Evolutionary conservation across 2,329 filamentous ascomycete genomes (phyloP).

Genomic region (Fusarium pseudoanthophilum): DNA sequence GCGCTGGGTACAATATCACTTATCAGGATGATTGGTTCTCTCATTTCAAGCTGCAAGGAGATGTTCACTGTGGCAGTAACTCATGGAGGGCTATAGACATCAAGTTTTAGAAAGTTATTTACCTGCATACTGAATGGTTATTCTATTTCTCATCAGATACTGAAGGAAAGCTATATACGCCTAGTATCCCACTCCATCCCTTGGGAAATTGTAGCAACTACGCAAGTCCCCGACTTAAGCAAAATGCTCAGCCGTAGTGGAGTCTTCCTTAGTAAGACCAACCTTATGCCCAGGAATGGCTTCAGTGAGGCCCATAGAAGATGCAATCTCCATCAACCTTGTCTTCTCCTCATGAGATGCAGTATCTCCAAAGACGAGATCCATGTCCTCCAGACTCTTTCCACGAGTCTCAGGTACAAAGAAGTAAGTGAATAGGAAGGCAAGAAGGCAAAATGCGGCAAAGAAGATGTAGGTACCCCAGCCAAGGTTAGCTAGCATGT

Average conservation of each 20-base stretch:
- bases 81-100: constrained; percentile 10
- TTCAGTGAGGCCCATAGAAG: not conserved
- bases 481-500: constrained; percentile 63
- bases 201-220: too few relatives aligned
- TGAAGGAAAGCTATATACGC: too few relatives aligned
- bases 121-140: not conserved
- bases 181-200: not conserved
- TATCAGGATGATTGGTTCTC: constrained; percentile 46
- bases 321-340: not conserved
- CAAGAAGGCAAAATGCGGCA: constrained; percentile 62
- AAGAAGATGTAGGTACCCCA: constrained; percentile 71
- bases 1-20: constrained; percentile 33
- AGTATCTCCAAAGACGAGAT: constrained; percentile 53
- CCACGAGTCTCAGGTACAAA: constrained; percentile 69
- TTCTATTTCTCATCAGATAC: not conserved
- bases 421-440: constrained; percentile 62
- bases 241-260: not conserved
- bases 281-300: not conserved
- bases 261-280: not conserved
- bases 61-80: constrained; percentile 43
- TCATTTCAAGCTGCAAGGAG: constrained; percentile 39
- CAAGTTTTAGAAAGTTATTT: not conserved
- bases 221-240: not conserved
- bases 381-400: constrained; percentile 67
- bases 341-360: not conserved